phyloP scores from a whole-genome alignment of 805 yeast species.

The Saccharomycopsis fodiens region DNA sequence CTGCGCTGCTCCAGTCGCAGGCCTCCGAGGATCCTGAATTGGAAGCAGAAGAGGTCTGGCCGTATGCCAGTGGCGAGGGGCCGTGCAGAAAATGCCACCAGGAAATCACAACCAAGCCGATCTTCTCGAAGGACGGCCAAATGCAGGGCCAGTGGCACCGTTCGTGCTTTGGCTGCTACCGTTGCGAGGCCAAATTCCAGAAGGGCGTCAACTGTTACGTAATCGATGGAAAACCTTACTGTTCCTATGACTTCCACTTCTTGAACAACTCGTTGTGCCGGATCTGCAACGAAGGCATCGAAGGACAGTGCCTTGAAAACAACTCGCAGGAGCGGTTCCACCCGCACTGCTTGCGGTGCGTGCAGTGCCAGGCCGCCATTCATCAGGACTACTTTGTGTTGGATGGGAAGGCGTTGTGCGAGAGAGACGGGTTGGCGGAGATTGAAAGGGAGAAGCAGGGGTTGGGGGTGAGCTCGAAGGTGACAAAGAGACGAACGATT shows the following conservation, averaged over 20 bases:
- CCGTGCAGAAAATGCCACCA: conserved; percentile 72
- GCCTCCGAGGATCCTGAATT: conserved; percentile 11
- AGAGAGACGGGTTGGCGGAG: conserved; percentile 24
- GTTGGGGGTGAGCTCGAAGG: conserved; percentile 12
- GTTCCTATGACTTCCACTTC: conserved; percentile 56
- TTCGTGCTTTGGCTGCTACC: conserved; percentile 67
- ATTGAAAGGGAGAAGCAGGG: conserved; percentile 18
- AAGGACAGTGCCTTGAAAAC: conserved; percentile 84
- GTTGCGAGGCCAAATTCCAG: conserved; percentile 51
- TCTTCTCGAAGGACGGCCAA: conserved; percentile 64
- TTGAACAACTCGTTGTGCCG: conserved; percentile 70
- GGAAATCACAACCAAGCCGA: conserved; percentile 54
- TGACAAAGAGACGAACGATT: conserved; percentile 19
- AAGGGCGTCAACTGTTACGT: conserved; percentile 69
- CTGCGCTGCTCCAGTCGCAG: conserved; percentile 7
- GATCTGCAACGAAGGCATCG: conserved; percentile 68
- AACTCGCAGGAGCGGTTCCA: conserved; percentile 71
- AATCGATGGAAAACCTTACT: conserved; percentile 70
- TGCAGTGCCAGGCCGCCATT: conserved; percentile 46
- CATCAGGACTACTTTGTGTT: conserved; percentile 48
- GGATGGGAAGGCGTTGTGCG: conserved; percentile 45
- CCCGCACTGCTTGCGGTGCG: conserved; percentile 61
- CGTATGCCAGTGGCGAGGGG: conserved; percentile 56
- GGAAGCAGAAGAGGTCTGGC: conserved; percentile 10
- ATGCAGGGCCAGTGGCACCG: conserved; percentile 93